Conservation (phyloP, 169 alveolate genomes). For the Eimeria tenella region DNA sequence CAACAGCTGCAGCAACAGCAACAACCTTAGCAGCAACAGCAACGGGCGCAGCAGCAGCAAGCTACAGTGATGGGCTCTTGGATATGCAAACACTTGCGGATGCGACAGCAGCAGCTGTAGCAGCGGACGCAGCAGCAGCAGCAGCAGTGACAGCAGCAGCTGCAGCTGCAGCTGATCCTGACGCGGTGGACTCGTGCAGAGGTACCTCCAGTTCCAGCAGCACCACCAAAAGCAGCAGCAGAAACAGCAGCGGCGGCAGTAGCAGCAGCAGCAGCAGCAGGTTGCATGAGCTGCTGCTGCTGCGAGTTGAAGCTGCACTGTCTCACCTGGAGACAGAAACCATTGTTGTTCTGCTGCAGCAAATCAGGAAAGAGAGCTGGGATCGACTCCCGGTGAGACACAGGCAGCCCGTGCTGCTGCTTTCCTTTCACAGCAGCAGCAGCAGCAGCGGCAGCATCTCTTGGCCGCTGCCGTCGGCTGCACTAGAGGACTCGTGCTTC, state of each 20-base stretch:
- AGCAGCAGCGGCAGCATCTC: not conserved
- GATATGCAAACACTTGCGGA: not conserved
- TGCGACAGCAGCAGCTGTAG: slow-evolving; percentile 38
- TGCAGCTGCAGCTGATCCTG: slow-evolving; percentile 14
- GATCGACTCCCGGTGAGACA: slow-evolving; percentile 54
- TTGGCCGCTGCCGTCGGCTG: no score
- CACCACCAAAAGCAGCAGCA: not conserved
- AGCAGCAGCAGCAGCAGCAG: slow-evolving; percentile 42
- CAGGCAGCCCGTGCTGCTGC: slow-evolving; percentile 22
- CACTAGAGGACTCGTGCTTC: no score
- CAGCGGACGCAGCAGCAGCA: not conserved
- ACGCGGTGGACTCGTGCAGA: not conserved
- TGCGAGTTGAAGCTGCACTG: not conserved
- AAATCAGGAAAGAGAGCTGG: slow-evolving; percentile 40
- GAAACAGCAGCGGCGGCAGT: not conserved
- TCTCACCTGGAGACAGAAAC: not conserved
- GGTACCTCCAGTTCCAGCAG: not conserved
- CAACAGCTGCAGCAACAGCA: not conserved
- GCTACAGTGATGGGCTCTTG: not conserved
- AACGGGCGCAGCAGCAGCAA: slow-evolving; percentile 29
- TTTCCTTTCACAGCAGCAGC: not conserved
- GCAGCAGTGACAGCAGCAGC: slow-evolving; percentile 19
- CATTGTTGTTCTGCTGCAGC: slow-evolving; percentile 9
- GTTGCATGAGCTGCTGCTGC: slow-evolving; percentile 19
- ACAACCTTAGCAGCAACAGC: slow-evolving; percentile 6